These are phyloP conservation scores for Calophaca sinica DNA, from an alignment of 306 rosid genomes.

Conservation along the genomic window DNA sequence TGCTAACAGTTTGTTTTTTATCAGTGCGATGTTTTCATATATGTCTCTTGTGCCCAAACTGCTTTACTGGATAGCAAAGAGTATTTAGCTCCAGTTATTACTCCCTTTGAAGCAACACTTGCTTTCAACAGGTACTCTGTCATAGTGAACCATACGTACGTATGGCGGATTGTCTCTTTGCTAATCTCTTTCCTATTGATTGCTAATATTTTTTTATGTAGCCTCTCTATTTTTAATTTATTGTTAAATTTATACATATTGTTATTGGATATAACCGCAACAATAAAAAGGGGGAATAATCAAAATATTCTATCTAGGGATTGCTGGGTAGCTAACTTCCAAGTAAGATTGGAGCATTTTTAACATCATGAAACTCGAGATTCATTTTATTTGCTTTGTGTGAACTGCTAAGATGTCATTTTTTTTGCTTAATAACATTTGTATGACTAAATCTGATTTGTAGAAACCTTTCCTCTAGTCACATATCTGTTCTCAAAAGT, in stretches of 20 bases:
- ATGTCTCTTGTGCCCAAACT: conserved; percentile 92
- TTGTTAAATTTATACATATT: neutral
- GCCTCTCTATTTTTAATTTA: conserved; percentile 17
- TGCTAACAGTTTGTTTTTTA: conserved; percentile 38
- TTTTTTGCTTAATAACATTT: neutral
- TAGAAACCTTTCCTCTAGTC: neutral
- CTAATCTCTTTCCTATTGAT: neutral
- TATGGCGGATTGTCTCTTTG: neutral
- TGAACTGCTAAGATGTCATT: too few relatives aligned
- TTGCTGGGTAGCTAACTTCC: conserved; percentile 1
- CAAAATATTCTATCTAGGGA: conserved; percentile 23
- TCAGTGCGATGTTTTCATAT: conserved; percentile 90
- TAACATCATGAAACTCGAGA: neutral
- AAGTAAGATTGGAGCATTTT: conserved; percentile 4
- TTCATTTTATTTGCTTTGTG: too few relatives aligned
- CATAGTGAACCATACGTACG: neutral
- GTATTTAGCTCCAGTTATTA: conserved; percentile 90
- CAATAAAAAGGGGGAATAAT: neutral
- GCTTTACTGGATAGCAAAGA: conserved; percentile 94
- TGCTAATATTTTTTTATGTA: neutral
- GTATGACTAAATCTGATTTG: neutral
- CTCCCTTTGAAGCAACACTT: conserved; percentile 89
- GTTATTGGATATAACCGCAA: neutral
- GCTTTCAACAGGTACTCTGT: conserved; percentile 84
- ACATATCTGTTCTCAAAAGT: conserved; percentile 13